A percentile compares a stretch with the other conserved stretches of the same genome.
These are phyloP conservation scores for Eleusine indica DNA, from an alignment of 176 grass and related monocot species.

Conservation along the genomic window DNA sequence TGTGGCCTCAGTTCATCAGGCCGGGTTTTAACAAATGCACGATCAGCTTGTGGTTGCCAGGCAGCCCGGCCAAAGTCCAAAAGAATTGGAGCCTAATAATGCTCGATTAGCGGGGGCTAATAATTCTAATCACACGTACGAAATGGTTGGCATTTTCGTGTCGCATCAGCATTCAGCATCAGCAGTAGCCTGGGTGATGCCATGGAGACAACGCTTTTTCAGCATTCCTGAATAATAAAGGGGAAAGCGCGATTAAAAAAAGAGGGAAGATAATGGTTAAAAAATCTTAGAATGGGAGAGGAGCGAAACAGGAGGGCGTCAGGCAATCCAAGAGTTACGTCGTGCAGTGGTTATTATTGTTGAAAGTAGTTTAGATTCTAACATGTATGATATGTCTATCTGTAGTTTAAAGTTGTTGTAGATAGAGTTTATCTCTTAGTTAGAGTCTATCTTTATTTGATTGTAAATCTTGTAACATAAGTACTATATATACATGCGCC, in stretches of 20 bases:
- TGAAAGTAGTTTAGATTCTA: too few species aligned
- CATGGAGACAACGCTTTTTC: conserved; percentile 22
- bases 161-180: conserved; percentile 13
- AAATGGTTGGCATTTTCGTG: neutral
- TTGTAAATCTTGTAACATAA: too few species aligned
- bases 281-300: neutral
- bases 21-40: conserved; percentile 7
- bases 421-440: too few species aligned
- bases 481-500: too few species aligned
- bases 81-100: neutral
- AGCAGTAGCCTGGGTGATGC: conserved; percentile 23
- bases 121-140: conserved; percentile 18
- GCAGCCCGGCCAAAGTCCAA: neutral
- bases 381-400: too few species aligned
- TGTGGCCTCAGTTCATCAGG: conserved; percentile 28
- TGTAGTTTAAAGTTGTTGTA: too few species aligned
- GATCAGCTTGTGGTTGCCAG: conserved; percentile 10
- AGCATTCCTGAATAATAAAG: neutral
- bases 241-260: conserved; percentile 11
- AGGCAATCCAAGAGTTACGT: too few species aligned
- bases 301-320: too few species aligned
- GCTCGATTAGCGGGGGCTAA: neutral
- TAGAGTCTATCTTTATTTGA: too few species aligned
- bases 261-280: conserved; percentile 9
- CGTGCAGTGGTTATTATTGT: too few species aligned